Percentiles rank a stretch among this genome's conserved stretches.
Evolutionary conservation across 495 filamentous ascomycete genomes (phyloP).

Genomic region (Filosporella fistucella): DNA sequence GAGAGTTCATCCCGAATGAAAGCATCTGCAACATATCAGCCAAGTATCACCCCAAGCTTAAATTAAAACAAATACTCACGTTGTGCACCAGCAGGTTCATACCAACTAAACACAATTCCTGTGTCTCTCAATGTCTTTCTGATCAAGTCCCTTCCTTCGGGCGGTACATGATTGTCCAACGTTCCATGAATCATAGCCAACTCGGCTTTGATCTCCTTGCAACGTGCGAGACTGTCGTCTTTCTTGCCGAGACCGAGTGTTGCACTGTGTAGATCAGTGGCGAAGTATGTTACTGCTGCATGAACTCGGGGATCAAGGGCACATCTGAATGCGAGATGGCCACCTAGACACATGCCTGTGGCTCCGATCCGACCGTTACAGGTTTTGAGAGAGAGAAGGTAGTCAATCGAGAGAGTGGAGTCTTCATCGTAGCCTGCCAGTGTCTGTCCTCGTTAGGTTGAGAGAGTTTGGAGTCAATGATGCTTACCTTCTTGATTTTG

Average conservation of each 20-base stretch:
- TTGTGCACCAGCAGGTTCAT: constrained; percentile 88
- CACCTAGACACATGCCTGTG: constrained; percentile 95
- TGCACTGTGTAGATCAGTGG: constrained; percentile 80
- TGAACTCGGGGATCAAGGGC: constrained; percentile 72
- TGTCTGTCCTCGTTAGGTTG: constrained; percentile 43
- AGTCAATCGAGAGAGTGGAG: constrained; percentile 64
- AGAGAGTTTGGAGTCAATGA: background rate
- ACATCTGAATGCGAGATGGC: constrained; percentile 82
- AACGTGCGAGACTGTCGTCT: constrained; percentile 60
- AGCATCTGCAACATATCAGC: constrained; percentile 47
- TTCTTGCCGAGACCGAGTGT: constrained; percentile 66
- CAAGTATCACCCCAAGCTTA: background rate
- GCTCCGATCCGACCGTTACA: constrained; percentile 83
- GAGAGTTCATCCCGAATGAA: constrained; percentile 95
- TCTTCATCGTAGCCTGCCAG: constrained; percentile 89
- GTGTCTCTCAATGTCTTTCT: constrained; percentile 74
- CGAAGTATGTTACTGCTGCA: constrained; percentile 84
- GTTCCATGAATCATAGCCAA: constrained; percentile 83
- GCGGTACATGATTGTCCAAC: constrained; percentile 84
- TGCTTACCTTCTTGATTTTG: constrained; percentile 65
- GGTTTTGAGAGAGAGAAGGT: constrained; percentile 68
- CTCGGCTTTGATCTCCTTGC: constrained; percentile 74
- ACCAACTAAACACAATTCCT: constrained; percentile 73
- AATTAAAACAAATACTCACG: constrained; percentile 43
- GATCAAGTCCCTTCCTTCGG: constrained; percentile 81